A percentile compares a stretch with the other conserved stretches of the same genome.
These are phyloP conservation scores for Aspergillus pseudoviridinutans DNA, from an alignment of 2,329 filamentous ascomycete species.

Conservation along the genomic window DNA sequence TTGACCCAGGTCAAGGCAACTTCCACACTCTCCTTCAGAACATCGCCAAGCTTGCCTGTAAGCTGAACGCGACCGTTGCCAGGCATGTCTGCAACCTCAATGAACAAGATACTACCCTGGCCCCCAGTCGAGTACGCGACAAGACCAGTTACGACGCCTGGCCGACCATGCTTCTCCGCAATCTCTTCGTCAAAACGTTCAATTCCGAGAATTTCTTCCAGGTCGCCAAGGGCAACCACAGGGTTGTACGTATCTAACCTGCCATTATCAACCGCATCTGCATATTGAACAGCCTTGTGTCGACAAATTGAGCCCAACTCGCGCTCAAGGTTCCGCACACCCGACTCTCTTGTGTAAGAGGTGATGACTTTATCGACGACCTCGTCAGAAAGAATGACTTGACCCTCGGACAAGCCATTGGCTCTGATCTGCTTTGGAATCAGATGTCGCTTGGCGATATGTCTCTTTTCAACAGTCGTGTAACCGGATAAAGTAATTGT, in stretches of 20 bases:
- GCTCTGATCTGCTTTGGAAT: conserved; percentile 91
- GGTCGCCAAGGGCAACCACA: conserved; percentile 68
- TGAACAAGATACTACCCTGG: conserved; percentile 95
- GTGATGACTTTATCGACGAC: conserved; percentile 95
- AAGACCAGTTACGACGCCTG: conserved; percentile 91
- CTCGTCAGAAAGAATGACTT: conserved; percentile 73
- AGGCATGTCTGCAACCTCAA: conserved; percentile 96
- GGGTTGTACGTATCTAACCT: conserved; percentile 68
- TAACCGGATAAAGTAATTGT: conserved; percentile 91
- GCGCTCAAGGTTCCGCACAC: conserved; percentile 91
- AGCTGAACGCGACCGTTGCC: conserved; percentile 88
- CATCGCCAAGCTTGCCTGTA: conserved; percentile 92
- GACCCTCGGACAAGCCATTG: conserved; percentile 74
- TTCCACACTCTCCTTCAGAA: conserved; percentile 94
- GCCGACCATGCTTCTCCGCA: conserved; percentile 74
- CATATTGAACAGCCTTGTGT: conserved; percentile 90
- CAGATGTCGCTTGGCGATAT: conserved; percentile 90
- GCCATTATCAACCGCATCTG: conserved; percentile 77
- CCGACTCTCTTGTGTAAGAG: conserved; percentile 91
- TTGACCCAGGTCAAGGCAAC: conserved; percentile 97
- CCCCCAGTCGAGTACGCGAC: conserved; percentile 91
- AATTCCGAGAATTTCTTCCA: conserved; percentile 87
- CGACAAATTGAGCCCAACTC: conserved; percentile 94
- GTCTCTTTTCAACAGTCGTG: conserved; percentile 92
- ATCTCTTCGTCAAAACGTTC: conserved; percentile 96